Conservation (phyloP, 192 early-diverging fungal genomes). For the Chytriomyces sp. region DNA sequence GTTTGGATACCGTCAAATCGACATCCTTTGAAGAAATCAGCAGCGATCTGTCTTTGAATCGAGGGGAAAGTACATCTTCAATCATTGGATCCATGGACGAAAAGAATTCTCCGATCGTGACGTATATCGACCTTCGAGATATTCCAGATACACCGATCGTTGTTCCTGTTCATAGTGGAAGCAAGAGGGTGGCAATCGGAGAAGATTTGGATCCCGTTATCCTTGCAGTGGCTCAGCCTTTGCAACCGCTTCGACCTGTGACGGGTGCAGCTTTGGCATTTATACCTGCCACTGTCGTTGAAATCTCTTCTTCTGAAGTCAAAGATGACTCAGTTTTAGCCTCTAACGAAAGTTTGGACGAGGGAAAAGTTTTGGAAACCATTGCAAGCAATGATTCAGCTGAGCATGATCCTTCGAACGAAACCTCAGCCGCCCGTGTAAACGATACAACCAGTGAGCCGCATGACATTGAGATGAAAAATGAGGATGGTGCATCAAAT, state of each 20-base stretch:
- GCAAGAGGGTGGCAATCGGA: neutral
- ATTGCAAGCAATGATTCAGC: neutral
- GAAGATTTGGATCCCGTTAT: conserved; percentile 26
- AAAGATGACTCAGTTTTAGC: neutral
- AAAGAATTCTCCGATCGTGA: neutral
- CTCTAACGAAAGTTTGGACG: neutral
- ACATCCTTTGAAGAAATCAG: neutral
- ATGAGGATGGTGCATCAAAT: neutral
- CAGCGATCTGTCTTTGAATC: neutral
- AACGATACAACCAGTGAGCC: neutral
- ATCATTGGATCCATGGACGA: neutral
- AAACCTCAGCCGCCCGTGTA: neutral
- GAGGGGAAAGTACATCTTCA: neutral
- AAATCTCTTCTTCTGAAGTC: neutral
- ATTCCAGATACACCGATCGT: neutral
- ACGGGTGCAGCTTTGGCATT: conserved; percentile 9
- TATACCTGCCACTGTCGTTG: conserved; percentile 5
- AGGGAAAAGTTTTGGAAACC: neutral
- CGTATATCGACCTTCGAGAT: neutral
- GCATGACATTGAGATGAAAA: neutral
- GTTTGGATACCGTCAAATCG: neutral
- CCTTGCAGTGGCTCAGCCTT: conserved; percentile 17
- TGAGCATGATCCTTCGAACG: neutral
- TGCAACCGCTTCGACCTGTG: conserved; percentile 1
- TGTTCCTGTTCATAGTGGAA: neutral